phyloP scores from a whole-genome alignment of 306 rosid genomes.

The Medicago lupulina region DNA sequence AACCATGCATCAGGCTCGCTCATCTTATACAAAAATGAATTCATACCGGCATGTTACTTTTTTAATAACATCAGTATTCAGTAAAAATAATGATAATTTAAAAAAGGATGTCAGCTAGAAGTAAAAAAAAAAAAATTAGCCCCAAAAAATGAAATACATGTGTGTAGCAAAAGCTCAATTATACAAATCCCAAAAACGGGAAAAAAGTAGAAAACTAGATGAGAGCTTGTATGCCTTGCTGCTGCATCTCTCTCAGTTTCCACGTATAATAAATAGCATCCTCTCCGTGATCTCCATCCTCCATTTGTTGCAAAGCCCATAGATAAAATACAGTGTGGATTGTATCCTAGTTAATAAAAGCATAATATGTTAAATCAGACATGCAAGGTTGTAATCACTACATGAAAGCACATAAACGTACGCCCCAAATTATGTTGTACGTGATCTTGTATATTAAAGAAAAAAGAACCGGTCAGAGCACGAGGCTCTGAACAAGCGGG shows the following conservation, averaged over 20 bases:
- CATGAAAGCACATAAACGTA: background rate
- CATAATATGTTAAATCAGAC: background rate
- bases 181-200: conserved; percentile 44
- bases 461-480: background rate
- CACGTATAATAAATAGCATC: conserved; percentile 74
- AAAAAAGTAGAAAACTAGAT: conserved; percentile 48
- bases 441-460: background rate
- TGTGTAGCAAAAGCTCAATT: conserved; percentile 33
- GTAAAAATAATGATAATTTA: background rate
- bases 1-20: background rate
- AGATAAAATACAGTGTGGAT: conserved; percentile 77
- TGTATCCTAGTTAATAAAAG: conserved; percentile 60
- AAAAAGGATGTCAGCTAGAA: conserved; percentile 22
- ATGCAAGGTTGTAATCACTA: conserved; percentile 26
- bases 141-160: conserved; percentile 25
- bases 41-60: conserved; percentile 5
- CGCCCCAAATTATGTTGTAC: background rate
- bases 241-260: conserved; percentile 89
- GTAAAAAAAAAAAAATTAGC: conserved; percentile 1
- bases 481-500: background rate
- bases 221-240: conserved; percentile 78
- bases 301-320: conserved; percentile 93
- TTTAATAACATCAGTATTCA: background rate
- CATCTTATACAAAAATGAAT: conserved; percentile 35
- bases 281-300: conserved; percentile 71